Percentiles rank a stretch among this genome's conserved stretches.
phyloP scores from a whole-genome alignment of 331 rosid genomes.

The Malus hybrid region DNA sequence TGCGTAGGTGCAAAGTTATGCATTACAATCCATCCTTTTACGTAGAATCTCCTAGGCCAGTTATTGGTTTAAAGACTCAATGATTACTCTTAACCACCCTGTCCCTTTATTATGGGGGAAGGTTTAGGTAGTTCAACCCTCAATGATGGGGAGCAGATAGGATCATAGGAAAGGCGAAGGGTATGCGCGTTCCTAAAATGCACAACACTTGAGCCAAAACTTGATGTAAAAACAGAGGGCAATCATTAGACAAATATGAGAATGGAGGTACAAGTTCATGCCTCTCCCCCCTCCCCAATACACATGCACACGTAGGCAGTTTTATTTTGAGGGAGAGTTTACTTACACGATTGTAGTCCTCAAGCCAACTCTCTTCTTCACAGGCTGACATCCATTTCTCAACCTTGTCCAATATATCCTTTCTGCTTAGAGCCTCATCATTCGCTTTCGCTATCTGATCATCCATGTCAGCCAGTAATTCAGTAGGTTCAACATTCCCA shows the following conservation, averaged over 20 bases:
- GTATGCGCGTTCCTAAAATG: background rate
- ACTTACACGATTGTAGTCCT: constrained; percentile 87
- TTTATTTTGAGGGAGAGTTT: background rate
- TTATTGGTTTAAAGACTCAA: background rate
- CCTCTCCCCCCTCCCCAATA: background rate
- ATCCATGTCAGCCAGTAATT: constrained; percentile 87
- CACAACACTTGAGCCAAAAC: no score
- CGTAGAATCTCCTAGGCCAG: background rate
- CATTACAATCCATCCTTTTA: no score
- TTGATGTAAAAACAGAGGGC: no score
- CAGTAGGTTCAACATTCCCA: constrained; percentile 71
- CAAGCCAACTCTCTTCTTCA: constrained; percentile 99
- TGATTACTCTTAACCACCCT: background rate
- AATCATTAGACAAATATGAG: no score
- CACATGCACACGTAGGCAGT: background rate
- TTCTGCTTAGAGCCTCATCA: constrained; percentile 88
- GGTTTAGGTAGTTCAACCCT: background rate
- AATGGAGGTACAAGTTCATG: no score
- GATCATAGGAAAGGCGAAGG: background rate
- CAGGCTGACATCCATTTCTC: constrained; percentile 99
- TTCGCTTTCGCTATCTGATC: constrained; percentile 71
- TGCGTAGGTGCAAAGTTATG: background rate
- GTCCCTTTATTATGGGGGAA: background rate
- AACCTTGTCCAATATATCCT: constrained; percentile 87
- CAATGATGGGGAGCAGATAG: background rate